phyloP scores from a whole-genome alignment of 176 grass and related monocot species.

The Typha latifolia region DNA sequence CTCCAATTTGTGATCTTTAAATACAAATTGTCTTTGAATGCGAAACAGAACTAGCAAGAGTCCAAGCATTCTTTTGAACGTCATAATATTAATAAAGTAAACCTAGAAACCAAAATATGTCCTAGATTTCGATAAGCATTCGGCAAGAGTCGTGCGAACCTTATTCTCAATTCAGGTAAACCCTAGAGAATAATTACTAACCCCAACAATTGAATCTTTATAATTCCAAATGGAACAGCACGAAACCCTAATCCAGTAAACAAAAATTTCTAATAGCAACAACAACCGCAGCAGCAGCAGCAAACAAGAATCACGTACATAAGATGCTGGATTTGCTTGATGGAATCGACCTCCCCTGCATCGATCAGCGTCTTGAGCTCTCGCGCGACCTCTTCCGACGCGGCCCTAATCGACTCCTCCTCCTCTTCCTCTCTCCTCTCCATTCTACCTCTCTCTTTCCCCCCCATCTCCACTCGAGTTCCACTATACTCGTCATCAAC shows the following conservation, averaged over 20 bases:
- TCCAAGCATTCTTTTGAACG: too few relatives aligned
- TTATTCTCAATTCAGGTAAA: not conserved
- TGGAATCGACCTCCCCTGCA: conserved; percentile 36
- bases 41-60: too few relatives aligned
- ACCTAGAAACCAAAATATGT: too few relatives aligned
- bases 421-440: conserved; percentile 6
- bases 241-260: too few relatives aligned
- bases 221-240: not conserved
- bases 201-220: not conserved
- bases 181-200: not conserved
- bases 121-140: too few relatives aligned
- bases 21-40: too few relatives aligned
- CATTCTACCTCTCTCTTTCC: not conserved
- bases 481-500: not conserved
- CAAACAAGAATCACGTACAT: conserved; percentile 31
- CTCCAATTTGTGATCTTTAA: too few relatives aligned
- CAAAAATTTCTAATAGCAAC: too few relatives aligned
- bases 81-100: too few relatives aligned
- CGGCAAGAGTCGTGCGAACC: too few relatives aligned
- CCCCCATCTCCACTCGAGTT: not conserved
- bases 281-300: not conserved
- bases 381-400: conserved; percentile 51
- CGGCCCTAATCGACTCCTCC: conserved; percentile 27
- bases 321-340: conserved; percentile 60
- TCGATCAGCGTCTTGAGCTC: conserved; percentile 51